Evolutionary conservation across 306 rosid genomes (phyloP).

Genomic region (Vigna nakashimae): DNA sequence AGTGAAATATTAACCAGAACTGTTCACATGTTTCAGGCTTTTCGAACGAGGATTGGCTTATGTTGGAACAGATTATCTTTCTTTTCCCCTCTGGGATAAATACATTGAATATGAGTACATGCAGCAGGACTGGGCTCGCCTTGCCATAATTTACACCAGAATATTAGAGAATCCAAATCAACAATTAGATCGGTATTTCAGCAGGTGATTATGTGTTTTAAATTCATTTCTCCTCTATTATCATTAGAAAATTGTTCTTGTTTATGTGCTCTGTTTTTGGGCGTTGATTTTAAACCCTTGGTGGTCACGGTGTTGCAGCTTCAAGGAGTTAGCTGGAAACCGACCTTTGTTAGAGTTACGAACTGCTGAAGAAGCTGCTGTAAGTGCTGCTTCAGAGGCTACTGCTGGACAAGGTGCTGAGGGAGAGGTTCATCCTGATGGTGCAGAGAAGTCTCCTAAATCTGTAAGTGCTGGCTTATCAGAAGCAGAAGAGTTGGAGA

Average conservation of each 20-base stretch:
- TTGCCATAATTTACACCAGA: slow-evolving; percentile 88
- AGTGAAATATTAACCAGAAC: slow-evolving; percentile 49
- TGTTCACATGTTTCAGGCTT: slow-evolving; percentile 75
- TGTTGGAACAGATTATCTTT: slow-evolving; percentile 97
- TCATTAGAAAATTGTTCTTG: not conserved
- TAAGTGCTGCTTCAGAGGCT: slow-evolving; percentile 58
- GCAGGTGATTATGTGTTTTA: slow-evolving; percentile 64
- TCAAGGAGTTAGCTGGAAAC: slow-evolving; percentile 88
- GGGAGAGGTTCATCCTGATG: slow-evolving; percentile 72
- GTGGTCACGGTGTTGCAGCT: slow-evolving; percentile 65
- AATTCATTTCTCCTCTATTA: not conserved
- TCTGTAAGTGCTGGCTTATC: slow-evolving; percentile 86
- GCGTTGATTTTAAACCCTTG: slow-evolving; percentile 18
- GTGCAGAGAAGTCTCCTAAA: slow-evolving; percentile 67
- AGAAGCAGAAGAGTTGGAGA: slow-evolving; percentile 99
- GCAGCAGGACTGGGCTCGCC: slow-evolving; percentile 97
- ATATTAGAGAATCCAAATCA: slow-evolving; percentile 95
- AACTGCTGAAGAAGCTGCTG: slow-evolving; percentile 78
- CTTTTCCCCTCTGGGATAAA: slow-evolving; percentile 96
- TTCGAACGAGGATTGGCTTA: slow-evolving; percentile 95
- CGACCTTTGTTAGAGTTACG: slow-evolving; percentile 85
- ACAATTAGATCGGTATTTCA: slow-evolving; percentile 90
- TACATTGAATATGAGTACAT: slow-evolving; percentile 95
- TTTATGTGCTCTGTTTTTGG: not conserved
- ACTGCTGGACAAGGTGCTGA: slow-evolving; percentile 59